Conservation (phyloP, 2,329 filamentous ascomycete genomes). For the Bipolaris victoriae region DNA sequence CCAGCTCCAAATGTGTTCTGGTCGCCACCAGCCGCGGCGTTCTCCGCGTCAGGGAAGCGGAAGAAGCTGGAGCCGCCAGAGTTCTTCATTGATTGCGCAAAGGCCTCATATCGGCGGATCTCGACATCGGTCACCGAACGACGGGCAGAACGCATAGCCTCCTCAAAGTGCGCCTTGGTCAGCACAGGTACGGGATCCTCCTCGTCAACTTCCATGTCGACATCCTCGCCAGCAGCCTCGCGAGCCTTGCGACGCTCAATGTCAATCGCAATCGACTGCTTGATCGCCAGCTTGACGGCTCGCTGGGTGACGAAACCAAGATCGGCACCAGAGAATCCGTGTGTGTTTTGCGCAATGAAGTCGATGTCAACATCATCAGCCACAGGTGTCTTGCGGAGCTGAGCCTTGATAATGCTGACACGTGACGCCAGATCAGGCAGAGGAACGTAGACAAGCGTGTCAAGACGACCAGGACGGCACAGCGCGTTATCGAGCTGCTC, state of each 20-base stretch:
- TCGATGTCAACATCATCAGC: conserved; percentile 83
- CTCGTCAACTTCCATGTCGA: conserved; percentile 74
- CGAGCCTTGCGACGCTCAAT: conserved; percentile 90
- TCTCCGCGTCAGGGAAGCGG: conserved; percentile 76
- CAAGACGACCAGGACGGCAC: conserved; percentile 97
- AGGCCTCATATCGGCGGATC: conserved; percentile 97
- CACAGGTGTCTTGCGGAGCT: conserved; percentile 97
- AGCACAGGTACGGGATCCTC: conserved; percentile 96
- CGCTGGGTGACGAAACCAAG: conserved; percentile 98
- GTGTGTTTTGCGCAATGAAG: conserved; percentile 94
- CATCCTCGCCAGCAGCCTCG: conserved; percentile 73
- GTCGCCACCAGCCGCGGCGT: conserved; percentile 55
- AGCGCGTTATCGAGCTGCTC: conserved; percentile 98
- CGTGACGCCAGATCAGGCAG: conserved; percentile 91
- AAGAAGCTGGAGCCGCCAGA: conserved; percentile 94
- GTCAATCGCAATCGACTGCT: conserved; percentile 87
- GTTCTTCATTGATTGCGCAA: conserved; percentile 99
- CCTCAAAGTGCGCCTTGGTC: conserved; percentile 96
- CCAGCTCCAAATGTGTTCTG: conserved; percentile 74
- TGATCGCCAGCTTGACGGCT: conserved; percentile 98
- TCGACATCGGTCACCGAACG: conserved; percentile 95
- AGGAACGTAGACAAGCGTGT: conserved; percentile 97
- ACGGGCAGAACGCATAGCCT: conserved; percentile 95
- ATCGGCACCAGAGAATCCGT: conserved; percentile 99
- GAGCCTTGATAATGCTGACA: conserved; percentile 87